These are phyloP conservation scores for Uncinocarpus reesii DNA, from an alignment of 2,329 filamentous ascomycete genomes.

Conservation along the genomic window DNA sequence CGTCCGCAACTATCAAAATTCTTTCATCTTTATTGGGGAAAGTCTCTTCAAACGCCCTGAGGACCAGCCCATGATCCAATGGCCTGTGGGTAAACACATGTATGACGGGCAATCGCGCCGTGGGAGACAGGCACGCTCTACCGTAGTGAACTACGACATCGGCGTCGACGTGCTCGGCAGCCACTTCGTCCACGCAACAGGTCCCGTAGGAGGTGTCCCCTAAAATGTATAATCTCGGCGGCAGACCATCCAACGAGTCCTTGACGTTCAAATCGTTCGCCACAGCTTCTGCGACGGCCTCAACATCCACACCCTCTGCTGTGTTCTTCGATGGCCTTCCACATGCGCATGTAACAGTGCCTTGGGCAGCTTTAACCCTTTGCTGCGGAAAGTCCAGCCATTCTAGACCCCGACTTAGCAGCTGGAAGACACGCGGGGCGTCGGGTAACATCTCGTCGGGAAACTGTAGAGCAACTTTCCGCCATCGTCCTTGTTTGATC, in stretches of 20 bases:
- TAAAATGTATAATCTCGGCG: constrained; percentile 61
- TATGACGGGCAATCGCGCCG: constrained; percentile 73
- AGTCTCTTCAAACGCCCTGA: constrained; percentile 54
- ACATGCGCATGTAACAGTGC: constrained; percentile 11
- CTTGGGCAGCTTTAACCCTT: constrained; percentile 9
- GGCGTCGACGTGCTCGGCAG: constrained; percentile 83
- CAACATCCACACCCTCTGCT: constrained; percentile 18
- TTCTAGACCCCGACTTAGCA: constrained; percentile 47
- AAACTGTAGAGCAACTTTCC: constrained; percentile 81
- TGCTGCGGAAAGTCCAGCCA: constrained; percentile 4
- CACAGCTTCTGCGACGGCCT: constrained; percentile 11
- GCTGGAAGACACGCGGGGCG: constrained; percentile 66
- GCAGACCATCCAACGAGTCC: constrained; percentile 13
- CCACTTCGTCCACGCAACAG: constrained; percentile 94
- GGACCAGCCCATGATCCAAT: constrained; percentile 52
- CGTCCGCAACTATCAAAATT: constrained; percentile 75
- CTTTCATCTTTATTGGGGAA: constrained; percentile 56
- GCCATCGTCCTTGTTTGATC: constrained; percentile 61
- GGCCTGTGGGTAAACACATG: constrained; percentile 75
- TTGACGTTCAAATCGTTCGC: constrained; percentile 17
- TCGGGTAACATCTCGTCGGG: constrained; percentile 86
- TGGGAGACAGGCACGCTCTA: constrained; percentile 81
- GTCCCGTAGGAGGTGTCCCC: constrained; percentile 95
- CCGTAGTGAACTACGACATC: constrained; percentile 93
- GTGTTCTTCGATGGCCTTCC: constrained; percentile 15